Evolutionary conservation across 2,329 filamentous ascomycete species (phyloP), one percentile per base, ranked within the genome.

Genomic region (Periglandula ipomoeae): DNA sequence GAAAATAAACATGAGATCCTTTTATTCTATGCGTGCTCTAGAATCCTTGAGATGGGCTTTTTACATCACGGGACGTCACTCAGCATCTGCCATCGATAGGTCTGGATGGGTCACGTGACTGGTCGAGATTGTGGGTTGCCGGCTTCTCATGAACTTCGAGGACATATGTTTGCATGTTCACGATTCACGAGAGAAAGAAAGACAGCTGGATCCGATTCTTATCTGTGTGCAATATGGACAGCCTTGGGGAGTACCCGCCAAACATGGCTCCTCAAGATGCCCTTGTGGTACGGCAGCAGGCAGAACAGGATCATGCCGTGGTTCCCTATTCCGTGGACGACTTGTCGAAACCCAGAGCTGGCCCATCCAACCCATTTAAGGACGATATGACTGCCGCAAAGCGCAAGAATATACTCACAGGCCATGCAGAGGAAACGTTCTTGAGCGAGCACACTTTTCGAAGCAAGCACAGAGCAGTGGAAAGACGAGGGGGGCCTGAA

Each of bases 361-460:
- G 87, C 0, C 87, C 87, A 32, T 69, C 75, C 22, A 91, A 91
- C 60, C 87, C 87, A 1, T 91, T 87, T 66, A 82, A 81, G 62
- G 74, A 83, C 55, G 75, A 81, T 24, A 66, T 74, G 19, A 78
- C 71, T 44, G 67, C 69, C 1, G 63, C 82, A 51, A 91, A 90
- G 67, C 81, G 87, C 52, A 91, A 90, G 62, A 91, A 89, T 53
- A 76, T 90, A 1, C 75, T 87, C 10, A 96, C 93, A 0, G 93
- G 93, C 10, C 85, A 80, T 59, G 93, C 93, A 2, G 79, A 93
- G 57, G 91, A 98, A 67, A 89, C 87, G 0, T 87, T 81, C 57
- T 81, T 98, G 55, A 95, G 88, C 65, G 93, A 97, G 61, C 81
- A 91, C 54, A 89, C 87, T 1, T 98, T 98, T 64, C 82, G 88